Percentiles rank a stretch among this genome's conserved stretches.
phyloP scores from a whole-genome alignment of 2,329 filamentous ascomycete species.

The Pseudogymnoascus sp. region DNA sequence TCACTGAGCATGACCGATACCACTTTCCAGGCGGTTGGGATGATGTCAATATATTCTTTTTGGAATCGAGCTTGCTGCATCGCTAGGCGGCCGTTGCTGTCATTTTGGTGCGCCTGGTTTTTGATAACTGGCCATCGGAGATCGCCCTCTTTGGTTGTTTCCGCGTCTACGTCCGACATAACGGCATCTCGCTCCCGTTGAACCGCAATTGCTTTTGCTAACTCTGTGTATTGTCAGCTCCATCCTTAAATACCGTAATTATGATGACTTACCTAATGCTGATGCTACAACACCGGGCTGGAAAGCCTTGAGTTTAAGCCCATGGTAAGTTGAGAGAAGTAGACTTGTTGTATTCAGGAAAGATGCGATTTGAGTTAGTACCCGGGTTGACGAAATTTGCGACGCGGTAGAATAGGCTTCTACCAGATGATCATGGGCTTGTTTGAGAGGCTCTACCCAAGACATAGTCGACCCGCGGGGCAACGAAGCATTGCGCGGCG shows the following conservation, averaged over 20 bases:
- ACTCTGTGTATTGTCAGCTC: slow-evolving; percentile 37
- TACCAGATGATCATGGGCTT: slow-evolving; percentile 58
- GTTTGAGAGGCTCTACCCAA: slow-evolving; percentile 53
- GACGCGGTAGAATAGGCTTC: slow-evolving; percentile 46
- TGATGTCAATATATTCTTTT: slow-evolving; percentile 72
- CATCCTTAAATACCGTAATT: neutral
- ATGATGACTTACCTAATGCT: slow-evolving; percentile 36
- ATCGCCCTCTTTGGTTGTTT: slow-evolving; percentile 18
- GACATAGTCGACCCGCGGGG: neutral
- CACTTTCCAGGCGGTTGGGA: slow-evolving; percentile 76
- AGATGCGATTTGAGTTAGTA: slow-evolving; percentile 55
- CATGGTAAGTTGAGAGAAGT: slow-evolving; percentile 42
- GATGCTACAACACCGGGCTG: slow-evolving; percentile 53
- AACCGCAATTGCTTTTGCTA: slow-evolving; percentile 62
- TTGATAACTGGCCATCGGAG: slow-evolving; percentile 37
- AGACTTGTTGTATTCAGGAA: slow-evolving; percentile 59
- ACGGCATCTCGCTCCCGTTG: slow-evolving; percentile 54
- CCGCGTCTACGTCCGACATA: slow-evolving; percentile 21
- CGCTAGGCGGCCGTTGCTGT: slow-evolving; percentile 32
- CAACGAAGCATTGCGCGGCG: neutral
- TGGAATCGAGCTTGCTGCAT: slow-evolving; percentile 54
- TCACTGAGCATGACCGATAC: slow-evolving; percentile 81
- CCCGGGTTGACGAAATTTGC: slow-evolving; percentile 45
- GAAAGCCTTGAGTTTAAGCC: slow-evolving; percentile 25
- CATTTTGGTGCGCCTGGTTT: slow-evolving; percentile 23